Conservation (phyloP, 768 basidiomycete species). For the Tricholoma terreum region DNA sequence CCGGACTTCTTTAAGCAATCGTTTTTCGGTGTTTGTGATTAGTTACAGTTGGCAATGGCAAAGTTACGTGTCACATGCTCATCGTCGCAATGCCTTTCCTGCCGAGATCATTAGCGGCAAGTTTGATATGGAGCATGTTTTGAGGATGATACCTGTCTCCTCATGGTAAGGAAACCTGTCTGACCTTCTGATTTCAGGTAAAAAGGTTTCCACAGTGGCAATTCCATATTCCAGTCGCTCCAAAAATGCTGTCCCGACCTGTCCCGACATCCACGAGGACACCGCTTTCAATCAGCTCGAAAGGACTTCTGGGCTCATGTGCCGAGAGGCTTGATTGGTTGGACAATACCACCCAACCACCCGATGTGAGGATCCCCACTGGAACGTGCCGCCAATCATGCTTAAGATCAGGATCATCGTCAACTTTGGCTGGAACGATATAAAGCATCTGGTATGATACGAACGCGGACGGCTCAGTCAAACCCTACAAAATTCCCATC, state of each 20-base stretch:
- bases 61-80: no score
- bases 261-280: background rate
- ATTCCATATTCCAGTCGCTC: background rate
- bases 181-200: background rate
- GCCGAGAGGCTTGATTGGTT: background rate
- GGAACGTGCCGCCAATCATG: constrained; percentile 34
- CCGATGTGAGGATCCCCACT: constrained; percentile 9
- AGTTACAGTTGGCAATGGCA: no score
- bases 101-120: background rate
- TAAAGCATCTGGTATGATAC: constrained; percentile 23
- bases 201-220: background rate
- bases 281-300: background rate
- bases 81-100: background rate
- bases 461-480: constrained; percentile 15
- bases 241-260: background rate
- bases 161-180: background rate
- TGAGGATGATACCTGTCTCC: background rate
- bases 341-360: constrained; percentile 1
- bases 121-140: background rate
- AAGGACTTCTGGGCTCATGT: background rate
- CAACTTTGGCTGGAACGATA: constrained; percentile 13
- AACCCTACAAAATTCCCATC: no score
- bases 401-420: constrained; percentile 16
- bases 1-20: background rate
- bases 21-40: background rate